Conservation (phyloP, 2,329 filamentous ascomycete genomes). For the Paraconiothyrium sp. region DNA sequence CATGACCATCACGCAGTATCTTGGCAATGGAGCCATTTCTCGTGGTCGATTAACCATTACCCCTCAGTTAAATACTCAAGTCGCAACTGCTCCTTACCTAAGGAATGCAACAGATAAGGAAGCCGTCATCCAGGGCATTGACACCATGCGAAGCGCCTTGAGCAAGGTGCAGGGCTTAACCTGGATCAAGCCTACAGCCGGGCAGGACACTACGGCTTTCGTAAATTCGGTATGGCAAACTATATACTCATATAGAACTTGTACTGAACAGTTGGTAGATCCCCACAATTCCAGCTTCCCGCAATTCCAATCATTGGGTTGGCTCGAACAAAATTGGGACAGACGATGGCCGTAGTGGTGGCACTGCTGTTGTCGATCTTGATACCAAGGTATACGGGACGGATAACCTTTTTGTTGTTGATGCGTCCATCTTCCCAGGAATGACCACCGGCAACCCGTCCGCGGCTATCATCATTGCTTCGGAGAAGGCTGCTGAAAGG, state of each 20-base stretch:
- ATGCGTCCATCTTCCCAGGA: conserved; percentile 55
- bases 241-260: neutral
- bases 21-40: conserved; percentile 68
- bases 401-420: conserved; percentile 53
- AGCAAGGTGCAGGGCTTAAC: conserved; percentile 62
- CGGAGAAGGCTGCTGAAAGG: conserved; percentile 39
- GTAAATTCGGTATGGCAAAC: conserved; percentile 51
- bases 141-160: conserved; percentile 64
- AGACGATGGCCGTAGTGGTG: conserved; percentile 45
- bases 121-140: conserved; percentile 68
- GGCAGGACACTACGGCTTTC: conserved; percentile 62
- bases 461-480: conserved; percentile 37
- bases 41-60: conserved; percentile 68
- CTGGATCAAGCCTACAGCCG: conserved; percentile 60
- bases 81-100: conserved; percentile 67
- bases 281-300: conserved; percentile 35
- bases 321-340: conserved; percentile 63
- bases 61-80: conserved; percentile 63
- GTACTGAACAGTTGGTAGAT: conserved; percentile 20
- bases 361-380: conserved; percentile 58
- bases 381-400: conserved; percentile 57
- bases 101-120: conserved; percentile 64
- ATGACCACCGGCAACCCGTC: conserved; percentile 45
- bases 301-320: conserved; percentile 54
- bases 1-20: conserved; percentile 61